phyloP scores from a whole-genome alignment of 2,329 filamentous ascomycete genomes.

The Tolypocladium pustulatum region DNA sequence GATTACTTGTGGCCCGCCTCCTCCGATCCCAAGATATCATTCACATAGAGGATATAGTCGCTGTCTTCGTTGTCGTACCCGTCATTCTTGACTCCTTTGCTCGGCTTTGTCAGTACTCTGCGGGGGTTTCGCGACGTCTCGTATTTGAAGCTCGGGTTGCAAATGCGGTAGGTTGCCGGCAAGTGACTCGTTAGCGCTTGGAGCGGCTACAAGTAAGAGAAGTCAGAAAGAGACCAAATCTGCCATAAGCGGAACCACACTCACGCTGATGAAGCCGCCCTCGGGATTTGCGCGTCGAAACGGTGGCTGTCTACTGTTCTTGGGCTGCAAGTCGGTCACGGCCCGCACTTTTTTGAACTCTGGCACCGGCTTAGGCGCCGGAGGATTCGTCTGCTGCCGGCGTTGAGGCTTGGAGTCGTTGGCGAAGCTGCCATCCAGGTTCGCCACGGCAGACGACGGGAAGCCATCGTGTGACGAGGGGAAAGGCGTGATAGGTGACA shows the following conservation, averaged over 20 bases:
- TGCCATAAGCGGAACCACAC: constrained; percentile 18
- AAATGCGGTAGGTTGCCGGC: constrained; percentile 93
- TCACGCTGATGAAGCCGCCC: constrained; percentile 93
- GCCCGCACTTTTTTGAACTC: constrained; percentile 75
- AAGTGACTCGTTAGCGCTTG: constrained; percentile 92
- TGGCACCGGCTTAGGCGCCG: constrained; percentile 56
- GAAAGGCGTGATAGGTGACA: constrained; percentile 65
- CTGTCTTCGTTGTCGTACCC: constrained; percentile 98
- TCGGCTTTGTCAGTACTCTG: constrained; percentile 92
- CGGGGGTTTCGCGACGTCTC: constrained; percentile 95
- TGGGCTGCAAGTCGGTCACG: constrained; percentile 65
- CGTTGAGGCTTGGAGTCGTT: constrained; percentile 49
- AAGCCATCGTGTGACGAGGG: constrained; percentile 60
- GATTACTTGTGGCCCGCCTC: constrained; percentile 89
- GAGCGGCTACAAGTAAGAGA: constrained; percentile 53
- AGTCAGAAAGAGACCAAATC: not conserved
- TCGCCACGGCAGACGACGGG: constrained; percentile 58
- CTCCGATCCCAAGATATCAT: constrained; percentile 95
- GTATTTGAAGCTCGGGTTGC: constrained; percentile 97
- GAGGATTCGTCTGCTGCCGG: constrained; percentile 39
- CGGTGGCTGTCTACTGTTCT: constrained; percentile 76
- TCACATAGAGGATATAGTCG: constrained; percentile 98
- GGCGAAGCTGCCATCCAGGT: constrained; percentile 56
- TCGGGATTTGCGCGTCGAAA: constrained; percentile 93
- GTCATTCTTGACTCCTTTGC: constrained; percentile 97